These are phyloP conservation scores for Whalleya microplaca DNA, from an alignment of 2,329 filamentous ascomycete genomes.

Conservation along the genomic window DNA sequence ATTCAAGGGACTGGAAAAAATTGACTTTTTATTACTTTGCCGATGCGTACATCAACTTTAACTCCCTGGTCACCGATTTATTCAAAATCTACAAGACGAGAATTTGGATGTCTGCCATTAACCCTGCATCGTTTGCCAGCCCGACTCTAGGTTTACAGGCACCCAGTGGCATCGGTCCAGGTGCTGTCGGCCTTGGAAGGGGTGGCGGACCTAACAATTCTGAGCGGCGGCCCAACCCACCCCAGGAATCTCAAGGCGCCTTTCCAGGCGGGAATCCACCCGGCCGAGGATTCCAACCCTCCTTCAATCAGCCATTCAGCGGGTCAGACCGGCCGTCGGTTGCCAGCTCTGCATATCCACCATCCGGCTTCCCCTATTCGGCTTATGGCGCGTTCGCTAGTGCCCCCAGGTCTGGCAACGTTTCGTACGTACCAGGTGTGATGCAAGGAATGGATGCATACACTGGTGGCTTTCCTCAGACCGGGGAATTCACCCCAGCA, in stretches of 20 bases:
- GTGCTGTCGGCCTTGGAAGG: constrained; percentile 63
- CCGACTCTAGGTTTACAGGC: constrained; percentile 73
- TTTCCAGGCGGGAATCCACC: constrained; percentile 44
- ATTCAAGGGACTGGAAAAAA: constrained; percentile 91
- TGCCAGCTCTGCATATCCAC: constrained; percentile 44
- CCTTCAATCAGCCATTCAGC: constrained; percentile 47
- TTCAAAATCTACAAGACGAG: constrained; percentile 99
- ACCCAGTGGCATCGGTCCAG: constrained; percentile 68
- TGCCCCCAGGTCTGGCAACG: constrained; percentile 41
- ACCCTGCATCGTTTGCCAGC: constrained; percentile 91
- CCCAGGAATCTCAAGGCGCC: constrained; percentile 44
- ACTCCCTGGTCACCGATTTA: constrained; percentile 91
- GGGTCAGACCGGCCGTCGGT: constrained; percentile 46
- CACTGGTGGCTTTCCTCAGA: constrained; percentile 43
- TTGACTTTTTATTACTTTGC: constrained; percentile 99
- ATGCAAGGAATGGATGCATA: constrained; percentile 49
- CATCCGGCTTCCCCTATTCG: constrained; percentile 45
- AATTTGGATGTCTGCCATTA: constrained; percentile 99
- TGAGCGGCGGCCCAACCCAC: constrained; percentile 53
- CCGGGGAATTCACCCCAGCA: constrained; percentile 49
- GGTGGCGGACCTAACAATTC: constrained; percentile 46
- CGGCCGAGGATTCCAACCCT: constrained; percentile 47
- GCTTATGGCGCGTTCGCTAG: constrained; percentile 49
- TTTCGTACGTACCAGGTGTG: constrained; percentile 45
- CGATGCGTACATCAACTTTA: constrained; percentile 98